Evolutionary conservation across 768 basidiomycete genomes (phyloP), one percentile per base, ranked within the genome.

Genomic region (Lactarius deliciosus): DNA sequence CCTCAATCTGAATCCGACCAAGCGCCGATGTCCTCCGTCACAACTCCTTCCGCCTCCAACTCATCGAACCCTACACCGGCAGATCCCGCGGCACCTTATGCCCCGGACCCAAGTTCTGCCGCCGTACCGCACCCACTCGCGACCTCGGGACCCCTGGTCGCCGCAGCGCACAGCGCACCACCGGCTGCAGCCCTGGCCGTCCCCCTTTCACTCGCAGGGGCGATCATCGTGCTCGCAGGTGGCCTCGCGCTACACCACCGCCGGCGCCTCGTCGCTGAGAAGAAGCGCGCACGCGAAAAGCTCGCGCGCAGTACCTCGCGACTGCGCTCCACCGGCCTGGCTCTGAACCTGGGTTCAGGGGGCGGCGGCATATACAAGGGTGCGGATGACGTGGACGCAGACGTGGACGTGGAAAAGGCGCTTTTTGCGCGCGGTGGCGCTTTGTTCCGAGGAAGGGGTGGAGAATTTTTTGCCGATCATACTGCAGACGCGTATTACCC

Each of bases 131-230:
- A 45, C 30, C 57, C 54, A 45, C 32, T 25, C n/a, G 59, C 62
- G 18, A 64, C 60, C 22, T 13, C 63, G 20, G 59, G 65, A 32
- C 71, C 72, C 32, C 55, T 72, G 9, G 68, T 73, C 57, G 70
- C 70, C 32, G 72, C 71, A 9, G 67, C 68, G 2, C 72, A 62
- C 57, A 58, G 58, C 25, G 72, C 75, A 11, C 67, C 73, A 3
- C 75, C 77, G 10, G 64, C 69, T 41, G 77, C 76, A 1, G 76
- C 77, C 8, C 68, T 76, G 40, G 77, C 76, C 36, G 74, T 78
- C 22, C 77, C 77, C 1, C 74, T 78, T 53, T 70, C 76, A 16
- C 72, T 78, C 57, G 73, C 76, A 6, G 74, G 66, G 43, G 64
- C 69, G 11, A 73, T 77, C 61, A 57, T 77, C 57, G 61, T 78